phyloP scores from a whole-genome alignment of 345 rosid genomes.

The Populus tremula region DNA sequence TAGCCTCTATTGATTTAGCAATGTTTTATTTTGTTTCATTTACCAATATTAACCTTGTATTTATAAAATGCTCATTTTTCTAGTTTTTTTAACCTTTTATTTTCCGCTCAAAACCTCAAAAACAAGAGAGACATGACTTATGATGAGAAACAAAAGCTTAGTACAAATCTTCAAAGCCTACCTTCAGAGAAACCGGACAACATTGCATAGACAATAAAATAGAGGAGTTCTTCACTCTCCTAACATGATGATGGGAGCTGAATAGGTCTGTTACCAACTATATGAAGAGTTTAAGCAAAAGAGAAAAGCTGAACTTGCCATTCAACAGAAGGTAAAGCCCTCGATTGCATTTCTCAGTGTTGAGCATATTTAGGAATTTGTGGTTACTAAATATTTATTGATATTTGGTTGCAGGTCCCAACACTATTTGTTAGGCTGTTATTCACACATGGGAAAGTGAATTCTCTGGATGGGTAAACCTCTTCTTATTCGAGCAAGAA shows the following conservation, averaged over 20 bases:
- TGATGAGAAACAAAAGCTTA: conserved; percentile 96
- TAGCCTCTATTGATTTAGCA: too few species aligned
- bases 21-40: too few species aligned
- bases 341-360: not conserved
- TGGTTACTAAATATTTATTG: not conserved
- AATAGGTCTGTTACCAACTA: conserved; percentile 94
- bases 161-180: conserved; percentile 78
- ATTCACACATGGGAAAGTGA: too few species aligned
- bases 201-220: conserved; percentile 84
- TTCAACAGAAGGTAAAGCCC: conserved; percentile 58
- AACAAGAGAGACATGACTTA: conserved; percentile 95
- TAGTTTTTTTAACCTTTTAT: too few species aligned
- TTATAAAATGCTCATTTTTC: too few species aligned
- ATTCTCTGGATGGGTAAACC: too few species aligned
- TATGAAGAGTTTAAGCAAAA: conserved; percentile 95
- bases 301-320: conserved; percentile 90
- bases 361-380: not conserved
- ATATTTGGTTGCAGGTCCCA: conserved; percentile 42
- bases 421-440: conserved; percentile 23
- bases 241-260: conserved; percentile 92
- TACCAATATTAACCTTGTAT: too few species aligned
- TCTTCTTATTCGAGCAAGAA: too few species aligned
- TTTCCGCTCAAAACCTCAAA: too few species aligned
- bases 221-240: conserved; percentile 73
- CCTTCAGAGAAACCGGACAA: conserved; percentile 89